Evolutionary conservation across 1,284 basidiomycete species (phyloP), one percentile per base, ranked within the genome.

Genomic region (Trichosporon asahii): DNA sequence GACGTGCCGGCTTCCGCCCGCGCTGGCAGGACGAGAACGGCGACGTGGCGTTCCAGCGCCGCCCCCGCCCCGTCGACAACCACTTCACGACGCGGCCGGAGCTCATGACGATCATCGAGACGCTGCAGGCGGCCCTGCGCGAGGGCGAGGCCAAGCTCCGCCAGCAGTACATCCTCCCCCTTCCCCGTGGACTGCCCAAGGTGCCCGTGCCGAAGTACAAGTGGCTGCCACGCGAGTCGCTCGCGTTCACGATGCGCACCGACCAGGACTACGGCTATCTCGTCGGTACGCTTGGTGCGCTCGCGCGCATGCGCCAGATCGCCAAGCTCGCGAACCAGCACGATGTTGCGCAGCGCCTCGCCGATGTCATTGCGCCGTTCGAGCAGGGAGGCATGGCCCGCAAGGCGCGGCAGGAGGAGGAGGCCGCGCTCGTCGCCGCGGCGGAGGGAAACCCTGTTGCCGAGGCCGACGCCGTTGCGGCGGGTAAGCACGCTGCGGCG

Each of bases 31-130:
- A 37, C 11, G 14, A 37, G 35, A 12, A 37, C 11, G 14, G 2
- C n/a, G 40, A 14, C 29, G 23, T 29, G 35, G 40, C 44, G 31
- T 3, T 8, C 25, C 23, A 46, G 27, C 70, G 70, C 18, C 80
- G 74, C 3, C 75, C 74, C 66, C 83, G 81, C 70, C 86, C 86
- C 1, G 68, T 76, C 2, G 87, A 91, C 18, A 89, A 89, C 65
- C 95, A 94, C 85, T 97, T 92, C 84, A 94, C 94, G n/a, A 91
- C 89, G n/a, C 89, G 90, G 61, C 86, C 91, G 0, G 85, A 86
- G 37, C 94, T 90, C 85, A 90, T 90, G 79, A 91, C 94, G 83
- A 88, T 90, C 69, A 83, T 95, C 53, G 85, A 86, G 31, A 84
- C 87, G 61, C 88, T 96, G 21, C 89, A 94, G 77, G 85, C 85